Conservation (phyloP, 2,329 filamentous ascomycete genomes). For the Paecilomyces sp. region DNA sequence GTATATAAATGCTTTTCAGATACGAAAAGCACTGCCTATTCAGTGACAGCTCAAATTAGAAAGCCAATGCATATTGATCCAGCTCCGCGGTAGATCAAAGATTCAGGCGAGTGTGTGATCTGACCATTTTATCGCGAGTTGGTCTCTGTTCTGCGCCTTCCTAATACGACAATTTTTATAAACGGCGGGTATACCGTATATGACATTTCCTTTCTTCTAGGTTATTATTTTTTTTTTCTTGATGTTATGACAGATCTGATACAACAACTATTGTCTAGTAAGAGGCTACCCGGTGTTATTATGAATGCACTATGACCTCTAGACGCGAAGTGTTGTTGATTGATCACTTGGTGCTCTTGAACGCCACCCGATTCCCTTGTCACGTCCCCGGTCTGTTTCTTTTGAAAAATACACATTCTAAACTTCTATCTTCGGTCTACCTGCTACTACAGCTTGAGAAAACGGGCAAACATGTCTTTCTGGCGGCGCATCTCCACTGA, state of each 20-base stretch:
- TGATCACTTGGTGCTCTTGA: background rate
- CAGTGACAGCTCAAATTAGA: no score
- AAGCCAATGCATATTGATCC: no score
- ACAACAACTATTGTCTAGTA: background rate
- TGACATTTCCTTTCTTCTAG: background rate
- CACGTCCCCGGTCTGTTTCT: background rate
- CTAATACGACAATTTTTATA: background rate
- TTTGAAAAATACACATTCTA: background rate
- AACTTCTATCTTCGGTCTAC: background rate
- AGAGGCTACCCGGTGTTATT: background rate
- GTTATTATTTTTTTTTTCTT: background rate
- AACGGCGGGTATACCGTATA: no score
- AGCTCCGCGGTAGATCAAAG: no score
- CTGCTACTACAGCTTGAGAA: background rate
- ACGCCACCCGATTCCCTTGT: background rate
- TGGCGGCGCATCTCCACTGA: background rate
- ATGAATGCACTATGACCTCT: background rate
- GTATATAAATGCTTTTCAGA: no score
- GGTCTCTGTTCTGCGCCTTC: background rate
- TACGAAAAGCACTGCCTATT: no score
- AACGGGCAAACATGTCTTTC: background rate
- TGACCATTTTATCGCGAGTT: no score
- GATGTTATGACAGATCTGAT: background rate
- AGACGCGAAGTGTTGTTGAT: background rate
- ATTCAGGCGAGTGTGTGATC: no score